These are phyloP conservation scores for Saturnispora serradocipensis DNA, from an alignment of 805 yeast species.

Conservation along the genomic window DNA sequence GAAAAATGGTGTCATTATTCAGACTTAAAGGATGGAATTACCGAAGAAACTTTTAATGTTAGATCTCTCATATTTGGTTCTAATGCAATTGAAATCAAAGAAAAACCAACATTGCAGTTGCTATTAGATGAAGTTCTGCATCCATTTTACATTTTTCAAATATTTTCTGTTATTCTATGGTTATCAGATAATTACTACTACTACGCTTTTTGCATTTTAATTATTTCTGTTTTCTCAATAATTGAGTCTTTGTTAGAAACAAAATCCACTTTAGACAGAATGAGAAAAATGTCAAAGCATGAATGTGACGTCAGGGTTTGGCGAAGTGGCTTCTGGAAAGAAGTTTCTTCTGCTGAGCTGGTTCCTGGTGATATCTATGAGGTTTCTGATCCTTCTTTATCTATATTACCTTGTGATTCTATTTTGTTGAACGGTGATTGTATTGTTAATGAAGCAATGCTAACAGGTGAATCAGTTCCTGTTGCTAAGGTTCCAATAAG, in stretches of 20 bases:
- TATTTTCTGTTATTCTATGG: slow-evolving; percentile 89
- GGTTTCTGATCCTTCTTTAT: slow-evolving; percentile 74
- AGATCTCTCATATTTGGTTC: slow-evolving; percentile 67
- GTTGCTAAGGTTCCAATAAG: slow-evolving; percentile 71
- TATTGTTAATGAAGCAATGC: slow-evolving; percentile 94
- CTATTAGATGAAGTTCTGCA: slow-evolving; percentile 83
- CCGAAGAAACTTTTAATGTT: slow-evolving; percentile 58
- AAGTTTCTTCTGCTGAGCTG: slow-evolving; percentile 60
- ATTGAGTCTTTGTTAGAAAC: slow-evolving; percentile 82
- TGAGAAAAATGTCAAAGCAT: slow-evolving; percentile 64
- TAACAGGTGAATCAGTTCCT: slow-evolving; percentile 97
- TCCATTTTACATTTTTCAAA: slow-evolving; percentile 92
- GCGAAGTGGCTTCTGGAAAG: slow-evolving; percentile 91
- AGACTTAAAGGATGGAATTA: slow-evolving; percentile 56
- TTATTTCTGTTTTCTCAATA: slow-evolving; percentile 77
- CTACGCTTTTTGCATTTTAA: slow-evolving; percentile 85
- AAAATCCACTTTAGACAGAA: slow-evolving; percentile 56
- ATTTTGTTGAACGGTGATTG: slow-evolving; percentile 84
- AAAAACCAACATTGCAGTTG: slow-evolving; percentile 55
- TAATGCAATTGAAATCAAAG: slow-evolving; percentile 67
- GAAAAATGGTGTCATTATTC: slow-evolving; percentile 58
- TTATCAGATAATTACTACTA: slow-evolving; percentile 84
- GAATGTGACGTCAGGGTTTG: slow-evolving; percentile 81
- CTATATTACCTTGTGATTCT: slow-evolving; percentile 80
- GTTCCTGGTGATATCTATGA: slow-evolving; percentile 97